Base-by-base conservation (phyloP, 169 alveolate genomes). In the Plasmodium relictum region DNA sequence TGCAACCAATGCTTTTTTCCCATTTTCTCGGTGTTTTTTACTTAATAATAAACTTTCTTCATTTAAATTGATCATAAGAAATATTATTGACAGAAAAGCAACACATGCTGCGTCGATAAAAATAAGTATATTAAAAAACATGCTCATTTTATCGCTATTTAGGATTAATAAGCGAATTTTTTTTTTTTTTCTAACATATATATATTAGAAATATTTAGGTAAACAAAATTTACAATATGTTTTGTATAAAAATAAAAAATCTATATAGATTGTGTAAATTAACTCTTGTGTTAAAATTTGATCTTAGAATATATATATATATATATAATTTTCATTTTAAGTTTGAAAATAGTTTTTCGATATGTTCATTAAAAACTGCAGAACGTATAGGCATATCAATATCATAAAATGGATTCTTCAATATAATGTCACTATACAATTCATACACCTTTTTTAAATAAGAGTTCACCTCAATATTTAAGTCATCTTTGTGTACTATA, bases 381-480 rank as follows among this genome's bases (percentile, higher is more conserved):
- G 95, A 83, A 45, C 98, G 95, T 73, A 97, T 96, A n/a, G 98
- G 98, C 98, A 97, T 97, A 65, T 97, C 98, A 69, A 90, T 93
- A 66, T 97, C 97, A 71, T 97, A 97, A 88, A 96, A 97, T 26
- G 99, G 99, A 83, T 98, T 97, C 95, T 97, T 97, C 70, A 97
- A 93, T 37, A 97, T 99, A 68, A 87, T 95, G 92, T 97, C 99
- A 24, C 98, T 88, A 88, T 97, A 97, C 42, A 93, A 91, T 88
- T 96, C 98, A 94, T 97, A 97, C 22, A 97, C 97, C 88, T 92
- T 88, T 68, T 91, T 91, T 48, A 97, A 95, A 54, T 93, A 90
- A 9, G 80, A 76, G 71, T 92, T 86, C 58, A 93, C 62, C 54
- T 93, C 95, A 42, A 72, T 88, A 52, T 85, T 86, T 42, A 94